Evolutionary conservation across 1,284 basidiomycete genomes (phyloP).

Genomic region (Tilletia indica): DNA sequence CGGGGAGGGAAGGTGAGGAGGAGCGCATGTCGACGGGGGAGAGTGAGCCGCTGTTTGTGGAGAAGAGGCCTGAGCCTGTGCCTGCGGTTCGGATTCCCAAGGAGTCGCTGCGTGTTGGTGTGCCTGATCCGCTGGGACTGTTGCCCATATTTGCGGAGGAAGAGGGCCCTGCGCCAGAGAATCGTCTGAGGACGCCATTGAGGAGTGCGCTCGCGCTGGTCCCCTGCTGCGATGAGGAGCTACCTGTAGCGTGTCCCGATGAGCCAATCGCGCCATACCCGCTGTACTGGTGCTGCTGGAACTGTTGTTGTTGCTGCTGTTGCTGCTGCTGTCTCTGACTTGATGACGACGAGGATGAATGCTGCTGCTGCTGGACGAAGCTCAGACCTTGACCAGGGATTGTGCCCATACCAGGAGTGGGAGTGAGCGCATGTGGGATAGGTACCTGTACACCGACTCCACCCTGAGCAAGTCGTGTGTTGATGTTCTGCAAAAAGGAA

Average conservation of each 20-base stretch:
- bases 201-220: neutral
- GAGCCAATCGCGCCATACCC: neutral
- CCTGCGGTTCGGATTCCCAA: neutral
- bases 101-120: neutral
- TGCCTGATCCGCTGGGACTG: neutral
- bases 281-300: neutral
- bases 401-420: neutral
- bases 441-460: constrained; percentile 52
- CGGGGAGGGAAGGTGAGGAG: neutral
- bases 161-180: neutral
- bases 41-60: neutral
- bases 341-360: constrained; percentile 30
- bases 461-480: constrained; percentile 50
- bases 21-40: neutral
- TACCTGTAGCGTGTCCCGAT: neutral
- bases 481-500: constrained; percentile 42
- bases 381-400: constrained; percentile 13
- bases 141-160: neutral
- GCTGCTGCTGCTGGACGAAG: constrained; percentile 18
- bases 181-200: constrained; percentile 14
- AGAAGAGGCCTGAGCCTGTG: neutral
- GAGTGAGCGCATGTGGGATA: constrained; percentile 30
- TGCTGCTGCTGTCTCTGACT: constrained; percentile 20
- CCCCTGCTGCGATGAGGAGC: neutral
- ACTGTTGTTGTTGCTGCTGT: constrained; percentile 9